These are phyloP conservation scores for Avena eriantha DNA, from an alignment of 176 grass and related monocot species.

Conservation along the genomic window DNA sequence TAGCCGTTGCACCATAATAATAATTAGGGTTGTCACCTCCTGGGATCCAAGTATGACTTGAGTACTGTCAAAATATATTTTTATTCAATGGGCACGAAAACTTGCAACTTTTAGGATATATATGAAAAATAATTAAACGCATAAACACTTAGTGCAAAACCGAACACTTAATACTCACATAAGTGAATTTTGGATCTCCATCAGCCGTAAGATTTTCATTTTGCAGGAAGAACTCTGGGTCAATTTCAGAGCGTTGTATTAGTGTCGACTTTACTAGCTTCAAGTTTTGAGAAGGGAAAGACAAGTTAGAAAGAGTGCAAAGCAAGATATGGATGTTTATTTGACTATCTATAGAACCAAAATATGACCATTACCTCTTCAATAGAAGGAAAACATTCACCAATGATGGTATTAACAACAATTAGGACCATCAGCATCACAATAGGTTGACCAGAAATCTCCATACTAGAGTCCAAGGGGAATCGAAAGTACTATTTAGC, in stretches of 20 bases:
- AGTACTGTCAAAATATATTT: neutral
- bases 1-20: neutral
- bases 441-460: neutral
- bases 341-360: neutral
- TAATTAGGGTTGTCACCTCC: neutral
- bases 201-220: neutral
- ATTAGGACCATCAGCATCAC: neutral
- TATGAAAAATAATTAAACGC: neutral
- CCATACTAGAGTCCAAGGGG: neutral
- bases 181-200: neutral
- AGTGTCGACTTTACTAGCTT: neutral
- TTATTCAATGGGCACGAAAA: no score
- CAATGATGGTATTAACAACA: neutral
- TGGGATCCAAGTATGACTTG: neutral
- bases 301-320: neutral
- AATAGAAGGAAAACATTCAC: neutral
- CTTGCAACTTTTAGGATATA: neutral
- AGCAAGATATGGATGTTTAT: neutral
- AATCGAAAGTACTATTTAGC: no score
- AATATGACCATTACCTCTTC: neutral
- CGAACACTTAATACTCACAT: neutral
- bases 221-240: neutral
- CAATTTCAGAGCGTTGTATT: neutral
- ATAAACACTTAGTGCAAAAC: neutral
- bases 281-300: neutral